These are phyloP conservation scores for Calonectria hawksworthii DNA, from an alignment of 2,329 filamentous ascomycete genomes.

Conservation along the genomic window DNA sequence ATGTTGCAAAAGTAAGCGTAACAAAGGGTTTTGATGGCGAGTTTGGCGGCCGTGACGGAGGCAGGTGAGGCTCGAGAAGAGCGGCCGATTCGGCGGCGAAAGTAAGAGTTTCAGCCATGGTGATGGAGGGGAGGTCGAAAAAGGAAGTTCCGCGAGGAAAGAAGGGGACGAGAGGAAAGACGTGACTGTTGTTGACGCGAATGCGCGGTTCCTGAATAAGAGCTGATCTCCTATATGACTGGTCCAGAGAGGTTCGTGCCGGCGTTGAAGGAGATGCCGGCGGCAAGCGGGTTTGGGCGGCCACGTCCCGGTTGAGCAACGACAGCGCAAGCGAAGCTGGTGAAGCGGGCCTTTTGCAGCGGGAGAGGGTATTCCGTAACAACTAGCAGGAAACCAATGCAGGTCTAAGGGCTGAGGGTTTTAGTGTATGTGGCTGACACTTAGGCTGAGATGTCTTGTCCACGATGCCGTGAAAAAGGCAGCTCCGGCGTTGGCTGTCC, in stretches of 20 bases:
- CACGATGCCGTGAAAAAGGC: not conserved
- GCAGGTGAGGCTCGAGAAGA: constrained; percentile 52
- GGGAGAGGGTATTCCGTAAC: not conserved
- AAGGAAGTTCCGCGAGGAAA: not conserved
- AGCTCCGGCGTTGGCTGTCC: not conserved
- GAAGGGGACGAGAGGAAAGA: not conserved
- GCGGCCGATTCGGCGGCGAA: constrained; percentile 50
- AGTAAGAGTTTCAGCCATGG: constrained; percentile 52
- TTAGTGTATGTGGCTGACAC: constrained; percentile 7
- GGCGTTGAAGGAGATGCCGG: constrained; percentile 28
- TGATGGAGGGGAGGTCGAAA: not conserved
- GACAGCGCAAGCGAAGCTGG: constrained; percentile 11
- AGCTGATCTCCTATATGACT: constrained; percentile 13
- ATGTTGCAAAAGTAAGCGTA: constrained; percentile 92
- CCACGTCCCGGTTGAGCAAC: constrained; percentile 9
- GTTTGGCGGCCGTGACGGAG: constrained; percentile 29
- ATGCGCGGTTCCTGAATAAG: constrained; percentile 17
- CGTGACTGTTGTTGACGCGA: not conserved
- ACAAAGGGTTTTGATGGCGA: constrained; percentile 61
- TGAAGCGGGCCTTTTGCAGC: constrained; percentile 9
- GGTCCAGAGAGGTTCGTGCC: constrained; percentile 14
- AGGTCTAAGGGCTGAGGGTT: constrained; percentile 1
- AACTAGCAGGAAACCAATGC: constrained; percentile 17
- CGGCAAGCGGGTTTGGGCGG: constrained; percentile 27
- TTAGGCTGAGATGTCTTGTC: not conserved